phyloP scores from a whole-genome alignment of 345 rosid species.

The Eucalyptus pauciflora region DNA sequence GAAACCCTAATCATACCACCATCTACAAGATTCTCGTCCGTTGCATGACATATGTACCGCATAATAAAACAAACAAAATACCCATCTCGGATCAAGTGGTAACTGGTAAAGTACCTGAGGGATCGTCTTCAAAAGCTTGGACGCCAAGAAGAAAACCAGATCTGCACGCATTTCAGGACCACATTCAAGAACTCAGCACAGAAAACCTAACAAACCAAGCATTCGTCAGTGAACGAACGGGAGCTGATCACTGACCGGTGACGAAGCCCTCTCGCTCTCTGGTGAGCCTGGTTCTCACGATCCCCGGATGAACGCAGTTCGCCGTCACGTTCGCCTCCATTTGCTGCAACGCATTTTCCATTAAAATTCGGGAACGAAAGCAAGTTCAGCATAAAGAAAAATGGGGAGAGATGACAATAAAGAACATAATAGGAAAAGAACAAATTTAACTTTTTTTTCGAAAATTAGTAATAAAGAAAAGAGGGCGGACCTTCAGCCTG shows the following conservation, averaged over 20 bases:
- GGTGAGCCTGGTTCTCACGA: constrained; percentile 84
- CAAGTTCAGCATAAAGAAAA: neutral
- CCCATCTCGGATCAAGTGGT: neutral
- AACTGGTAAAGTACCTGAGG: constrained; percentile 46
- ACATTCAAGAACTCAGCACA: neutral
- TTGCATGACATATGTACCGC: neutral
- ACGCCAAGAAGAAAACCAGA: constrained; percentile 69
- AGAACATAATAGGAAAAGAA: constrained; percentile 4
- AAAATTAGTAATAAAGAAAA: neutral
- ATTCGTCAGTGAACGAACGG: neutral
- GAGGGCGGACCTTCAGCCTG: constrained; percentile 45
- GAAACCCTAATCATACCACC: neutral
- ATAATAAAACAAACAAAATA: neutral
- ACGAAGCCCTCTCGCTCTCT: constrained; percentile 83
- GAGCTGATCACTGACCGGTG: constrained; percentile 35
- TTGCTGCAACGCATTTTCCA: constrained; percentile 19
- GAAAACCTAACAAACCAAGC: neutral
- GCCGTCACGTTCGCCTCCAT: constrained; percentile 73
- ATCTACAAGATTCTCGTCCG: neutral
- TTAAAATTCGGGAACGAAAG: neutral
- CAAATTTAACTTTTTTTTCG: constrained; percentile 7
- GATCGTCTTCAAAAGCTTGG: constrained; percentile 78
- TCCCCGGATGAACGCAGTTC: constrained; percentile 92
- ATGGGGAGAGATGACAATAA: neutral
- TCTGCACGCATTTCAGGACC: constrained; percentile 26